Conservation (phyloP, 2,329 filamentous ascomycete species). For the Magnaporthiopsis incrustans region DNA sequence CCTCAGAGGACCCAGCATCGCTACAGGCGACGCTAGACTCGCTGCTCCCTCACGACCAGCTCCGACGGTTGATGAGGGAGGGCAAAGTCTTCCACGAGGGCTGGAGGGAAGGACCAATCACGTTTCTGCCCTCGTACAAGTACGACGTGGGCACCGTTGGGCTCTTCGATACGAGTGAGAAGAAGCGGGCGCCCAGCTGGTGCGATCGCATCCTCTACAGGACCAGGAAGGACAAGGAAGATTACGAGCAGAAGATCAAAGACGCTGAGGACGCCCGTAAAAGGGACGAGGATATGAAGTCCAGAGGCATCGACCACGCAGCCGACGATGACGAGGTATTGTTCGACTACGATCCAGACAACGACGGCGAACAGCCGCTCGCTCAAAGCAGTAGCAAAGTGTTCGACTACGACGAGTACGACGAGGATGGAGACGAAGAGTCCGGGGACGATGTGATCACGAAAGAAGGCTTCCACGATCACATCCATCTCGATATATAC, state of each 20-base stretch:
- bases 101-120: conserved; percentile 82
- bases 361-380: conserved; percentile 47
- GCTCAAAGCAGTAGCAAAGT: conserved; percentile 6
- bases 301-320: conserved; percentile 64
- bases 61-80: conserved; percentile 63
- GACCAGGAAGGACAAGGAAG: conserved; percentile 61
- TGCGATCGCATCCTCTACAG: conserved; percentile 90
- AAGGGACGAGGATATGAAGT: conserved; percentile 79
- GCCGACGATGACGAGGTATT: conserved; percentile 73
- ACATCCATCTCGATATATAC: conserved; percentile 58
- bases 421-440: conserved; percentile 43
- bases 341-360: conserved; percentile 84
- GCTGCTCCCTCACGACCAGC: conserved; percentile 81
- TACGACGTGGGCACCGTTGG: conserved; percentile 93
- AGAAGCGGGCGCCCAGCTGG: conserved; percentile 88
- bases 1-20: conserved; percentile 71
- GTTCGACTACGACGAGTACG: conserved; percentile 55
- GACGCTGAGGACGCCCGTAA: conserved; percentile 61
- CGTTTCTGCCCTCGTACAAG: conserved; percentile 92
- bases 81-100: conserved; percentile 84
- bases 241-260: conserved; percentile 53
- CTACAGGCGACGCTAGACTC: conserved; percentile 84
- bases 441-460: conserved; percentile 43
- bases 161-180: conserved; percentile 91
- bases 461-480: conserved; percentile 49